Base-by-base conservation (phyloP, 1,284 basidiomycete genomes). In the Marasmius fiardii region DNA sequence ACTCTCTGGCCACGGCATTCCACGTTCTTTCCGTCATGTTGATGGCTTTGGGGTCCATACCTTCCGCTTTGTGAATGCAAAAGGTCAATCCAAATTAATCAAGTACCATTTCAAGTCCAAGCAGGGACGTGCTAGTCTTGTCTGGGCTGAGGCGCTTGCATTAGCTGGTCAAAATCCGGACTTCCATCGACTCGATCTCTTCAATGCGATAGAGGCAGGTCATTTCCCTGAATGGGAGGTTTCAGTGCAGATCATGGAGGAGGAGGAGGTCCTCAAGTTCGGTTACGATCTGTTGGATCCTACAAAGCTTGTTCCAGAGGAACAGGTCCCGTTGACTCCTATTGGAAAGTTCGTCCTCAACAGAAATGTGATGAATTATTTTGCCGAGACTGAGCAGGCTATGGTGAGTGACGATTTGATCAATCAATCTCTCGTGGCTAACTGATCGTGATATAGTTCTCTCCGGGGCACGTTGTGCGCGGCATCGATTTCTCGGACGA, bases 161-260 rank as follows among this genome's bases (percentile, higher is more conserved):
- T 39, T 57, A 11, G 39, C 58, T 26, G 63, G 61, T 16, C 52
- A 56, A 35, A 58, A 61, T 28, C 48, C 61, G 4, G 63, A 64
- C 31, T 63, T 60, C 43, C 58, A 58, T 33, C 44, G 60, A 14
- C 52, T 45, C 12, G 63, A 64, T 49, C 55, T 64, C 35, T 63
- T 52, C 54, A 52, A 58, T 41, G 53, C 63, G 4, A 64, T 64
- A 33, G 61, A 56, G 47, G 41, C 55, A 11, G 57, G 56, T 14
- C 26, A 60, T 44, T 64, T 37, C 51, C 63, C 64, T 4, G 58
- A 59, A 0, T 68, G 69, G 44, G 54, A 56, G 20, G 5, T 56
- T 12, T 31, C 37, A 7, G 54, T 56, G 8, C 54, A 56, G 41
- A 35, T 56, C 6, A 26, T 56, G 39, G 54, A 56, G 26, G 54